Conservation (phyloP, 306 rosid species). For the Quercus bicolor region DNA sequence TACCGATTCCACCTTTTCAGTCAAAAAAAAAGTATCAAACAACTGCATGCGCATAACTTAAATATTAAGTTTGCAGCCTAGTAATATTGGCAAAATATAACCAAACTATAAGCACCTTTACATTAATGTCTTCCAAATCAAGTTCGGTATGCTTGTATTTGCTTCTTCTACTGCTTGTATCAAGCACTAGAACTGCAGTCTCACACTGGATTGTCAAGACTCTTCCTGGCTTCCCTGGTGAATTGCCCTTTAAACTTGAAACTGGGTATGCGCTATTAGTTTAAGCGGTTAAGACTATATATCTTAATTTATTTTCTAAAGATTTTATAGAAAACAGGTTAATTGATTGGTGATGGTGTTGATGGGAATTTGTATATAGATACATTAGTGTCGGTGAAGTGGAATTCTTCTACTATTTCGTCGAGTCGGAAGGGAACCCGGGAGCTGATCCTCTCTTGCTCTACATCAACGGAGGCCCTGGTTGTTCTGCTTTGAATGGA, state of each 20-base stretch:
- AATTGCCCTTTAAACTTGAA: constrained; percentile 11
- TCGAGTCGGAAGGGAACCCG: not conserved
- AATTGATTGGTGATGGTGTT: too few relatives aligned
- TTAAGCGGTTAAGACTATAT: too few relatives aligned
- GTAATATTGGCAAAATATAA: too few relatives aligned
- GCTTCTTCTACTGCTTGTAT: constrained; percentile 10
- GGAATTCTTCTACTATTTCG: constrained; percentile 12
- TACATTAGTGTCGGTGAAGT: not conserved
- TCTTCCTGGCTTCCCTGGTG: constrained; percentile 18
- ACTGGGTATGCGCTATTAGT: constrained; percentile 1
- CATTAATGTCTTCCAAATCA: not conserved
- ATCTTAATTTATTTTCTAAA: too few relatives aligned
- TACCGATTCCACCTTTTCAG: too few relatives aligned
- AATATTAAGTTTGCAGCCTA: too few relatives aligned
- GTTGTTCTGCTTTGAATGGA: constrained; percentile 4
- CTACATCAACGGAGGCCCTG: constrained; percentile 13
- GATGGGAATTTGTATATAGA: too few relatives aligned
- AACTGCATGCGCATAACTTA: too few relatives aligned
- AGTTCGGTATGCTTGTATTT: not conserved
- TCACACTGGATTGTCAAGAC: constrained; percentile 9
- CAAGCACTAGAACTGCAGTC: not conserved
- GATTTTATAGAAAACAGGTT: too few relatives aligned
- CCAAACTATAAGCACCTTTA: too few relatives aligned
- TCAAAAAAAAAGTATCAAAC: too few relatives aligned
- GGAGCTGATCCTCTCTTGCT: constrained; percentile 3